Conservation (phyloP, 2,329 filamentous ascomycete species). For the Pseudogymnoascus sp. region DNA sequence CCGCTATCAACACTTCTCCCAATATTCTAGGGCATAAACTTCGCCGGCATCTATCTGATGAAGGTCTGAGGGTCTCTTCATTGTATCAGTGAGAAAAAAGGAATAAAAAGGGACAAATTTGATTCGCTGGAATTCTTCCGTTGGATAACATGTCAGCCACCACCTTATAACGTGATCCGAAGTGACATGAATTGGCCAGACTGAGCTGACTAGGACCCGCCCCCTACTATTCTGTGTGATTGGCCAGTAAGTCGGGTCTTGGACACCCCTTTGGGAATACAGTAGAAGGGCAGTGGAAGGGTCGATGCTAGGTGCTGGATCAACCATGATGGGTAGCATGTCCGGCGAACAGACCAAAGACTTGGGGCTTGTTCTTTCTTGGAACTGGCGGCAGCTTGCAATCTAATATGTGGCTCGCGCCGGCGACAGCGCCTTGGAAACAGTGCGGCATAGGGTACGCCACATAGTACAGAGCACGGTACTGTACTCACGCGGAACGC, state of each 20-base stretch:
- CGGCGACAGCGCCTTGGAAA: not conserved
- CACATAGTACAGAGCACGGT: not conserved
- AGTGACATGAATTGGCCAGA: not conserved
- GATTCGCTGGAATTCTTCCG: not conserved
- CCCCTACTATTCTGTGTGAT: not conserved
- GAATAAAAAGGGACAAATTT: not conserved
- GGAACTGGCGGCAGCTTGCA: not conserved
- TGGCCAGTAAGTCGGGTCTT: not conserved
- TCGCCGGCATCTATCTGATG: not conserved
- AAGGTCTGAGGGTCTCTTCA: not conserved
- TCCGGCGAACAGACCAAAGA: not conserved
- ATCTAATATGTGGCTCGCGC: not conserved
- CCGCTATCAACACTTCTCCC: not conserved
- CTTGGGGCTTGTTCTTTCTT: conserved; percentile 5
- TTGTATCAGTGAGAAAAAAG: not conserved
- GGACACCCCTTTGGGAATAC: not conserved
- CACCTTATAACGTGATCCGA: not conserved
- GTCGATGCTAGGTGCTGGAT: not conserved
- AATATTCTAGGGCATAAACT: not conserved
- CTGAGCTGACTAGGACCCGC: not conserved
- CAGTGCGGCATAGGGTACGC: not conserved
- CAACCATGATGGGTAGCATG: not conserved
- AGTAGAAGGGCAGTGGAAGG: not conserved
- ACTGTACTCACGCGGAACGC: not conserved
- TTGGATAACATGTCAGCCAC: not conserved